Base-by-base conservation (phyloP, 2,329 filamentous ascomycete genomes). In the Trichoderma sp. region DNA sequence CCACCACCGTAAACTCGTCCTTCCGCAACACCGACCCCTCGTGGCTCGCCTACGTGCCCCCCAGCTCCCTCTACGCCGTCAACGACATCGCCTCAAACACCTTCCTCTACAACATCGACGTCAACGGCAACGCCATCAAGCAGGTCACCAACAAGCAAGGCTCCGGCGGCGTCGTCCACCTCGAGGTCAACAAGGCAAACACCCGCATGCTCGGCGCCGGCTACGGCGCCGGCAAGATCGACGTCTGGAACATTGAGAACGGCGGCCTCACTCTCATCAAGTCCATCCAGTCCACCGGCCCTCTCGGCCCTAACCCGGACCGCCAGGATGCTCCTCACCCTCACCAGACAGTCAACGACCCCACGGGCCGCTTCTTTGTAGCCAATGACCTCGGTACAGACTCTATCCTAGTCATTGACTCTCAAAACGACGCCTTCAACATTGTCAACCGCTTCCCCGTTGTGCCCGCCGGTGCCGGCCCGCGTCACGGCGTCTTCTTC, bases 401-500 rank as follows among this genome's bases (percentile, higher is more conserved):
- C 78, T 76, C 78, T n/a, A 74, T 88, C 39, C 74, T 85, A 43
- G 75, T 87, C 69, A 77, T 87, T 43, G 84, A 87, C 79, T 78
- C 81, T 70, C 75, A 80, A 73, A 78, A 81, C 73, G 82, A 85
- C 68, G 76, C 77, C 18, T 86, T 79, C 75, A 76, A 78, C 7
- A 75, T 86, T 56, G 78, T 77, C 39, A 81, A 78, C 75, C 77
- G 75, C 56, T 76, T 82, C 51, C 61, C 74, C 6, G 78, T 84
- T 71, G 73, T 75, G 26, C 79, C 80, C 12, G 75, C 79, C 12
- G 84, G 83, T 71, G 83, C 82, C 51, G 86, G 86, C 0, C 86
- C 86, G 4, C 85, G 86, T 21, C 86, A 88, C 75, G 86, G 84
- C 63, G 81, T 81, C 74, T 87, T 86, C 79, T 83, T 83, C 77